Evolutionary conservation across 805 yeast species (phyloP).

Genomic region (Ogataea populi-albae): DNA sequence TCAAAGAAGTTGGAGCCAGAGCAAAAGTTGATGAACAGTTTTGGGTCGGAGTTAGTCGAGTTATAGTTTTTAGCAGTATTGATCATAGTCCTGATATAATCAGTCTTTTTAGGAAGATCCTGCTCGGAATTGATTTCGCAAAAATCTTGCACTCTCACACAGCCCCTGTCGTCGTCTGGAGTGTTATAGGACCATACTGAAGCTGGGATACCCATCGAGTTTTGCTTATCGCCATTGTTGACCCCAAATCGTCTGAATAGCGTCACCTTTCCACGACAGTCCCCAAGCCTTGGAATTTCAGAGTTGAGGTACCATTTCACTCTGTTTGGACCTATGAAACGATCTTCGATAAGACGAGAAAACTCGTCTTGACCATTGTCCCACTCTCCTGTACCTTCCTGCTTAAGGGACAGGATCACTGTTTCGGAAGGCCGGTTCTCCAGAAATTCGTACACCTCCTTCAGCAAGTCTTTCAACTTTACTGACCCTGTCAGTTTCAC

Average conservation of each 20-base stretch:
- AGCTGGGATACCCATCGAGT: constrained; percentile 63
- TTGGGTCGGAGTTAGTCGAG: constrained; percentile 43
- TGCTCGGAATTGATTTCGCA: constrained; percentile 55
- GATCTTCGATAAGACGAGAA: constrained; percentile 56
- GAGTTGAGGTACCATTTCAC: constrained; percentile 60
- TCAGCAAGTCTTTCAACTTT: constrained; percentile 48
- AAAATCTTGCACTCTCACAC: constrained; percentile 67
- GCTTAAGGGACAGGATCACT: constrained; percentile 66
- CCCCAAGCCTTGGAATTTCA: constrained; percentile 56
- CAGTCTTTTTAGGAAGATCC: constrained; percentile 56
- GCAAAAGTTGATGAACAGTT: constrained; percentile 68
- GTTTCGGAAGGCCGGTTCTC: constrained; percentile 52
- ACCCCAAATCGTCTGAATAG: constrained; percentile 73
- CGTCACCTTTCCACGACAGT: constrained; percentile 63
- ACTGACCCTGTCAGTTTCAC: constrained; percentile 58
- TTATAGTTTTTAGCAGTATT: constrained; percentile 51
- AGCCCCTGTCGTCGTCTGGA: constrained; percentile 61
- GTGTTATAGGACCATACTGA: constrained; percentile 65
- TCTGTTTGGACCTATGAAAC: constrained; percentile 47
- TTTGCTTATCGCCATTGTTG: constrained; percentile 37
- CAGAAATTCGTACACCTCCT: constrained; percentile 59
- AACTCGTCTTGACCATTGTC: constrained; percentile 62
- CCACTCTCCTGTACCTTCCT: constrained; percentile 71
- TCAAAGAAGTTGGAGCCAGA: constrained; percentile 72
- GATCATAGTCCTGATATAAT: constrained; percentile 54